A percentile compares a stretch with the other conserved stretches of the same genome.
These are phyloP conservation scores for Ascochyta lentis DNA, from an alignment of 2,329 filamentous ascomycete genomes.

Conservation along the genomic window DNA sequence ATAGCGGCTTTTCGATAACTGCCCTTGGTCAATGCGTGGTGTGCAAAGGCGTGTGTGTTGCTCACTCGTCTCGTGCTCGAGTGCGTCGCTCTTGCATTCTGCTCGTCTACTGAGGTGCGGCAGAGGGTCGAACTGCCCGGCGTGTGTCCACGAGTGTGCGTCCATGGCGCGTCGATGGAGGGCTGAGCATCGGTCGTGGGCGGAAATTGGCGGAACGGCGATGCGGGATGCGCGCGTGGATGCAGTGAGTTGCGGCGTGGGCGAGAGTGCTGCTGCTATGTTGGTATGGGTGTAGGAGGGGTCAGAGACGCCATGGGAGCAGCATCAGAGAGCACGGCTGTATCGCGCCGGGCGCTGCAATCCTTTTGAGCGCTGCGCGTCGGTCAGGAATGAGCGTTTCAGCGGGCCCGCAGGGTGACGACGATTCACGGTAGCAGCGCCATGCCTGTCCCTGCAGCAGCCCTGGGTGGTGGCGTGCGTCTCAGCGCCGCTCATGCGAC, in stretches of 20 bases:
- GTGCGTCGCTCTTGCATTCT: constrained; percentile 23
- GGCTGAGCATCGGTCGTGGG: constrained; percentile 10
- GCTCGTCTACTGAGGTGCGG: constrained; percentile 4
- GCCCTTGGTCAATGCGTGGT: constrained; percentile 9
- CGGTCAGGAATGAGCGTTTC: constrained; percentile 21
- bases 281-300: not conserved
- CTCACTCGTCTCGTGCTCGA: constrained; percentile 45
- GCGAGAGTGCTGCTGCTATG: constrained; percentile 10
- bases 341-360: constrained; percentile 7
- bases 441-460: constrained; percentile 15
- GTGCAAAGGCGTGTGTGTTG: constrained; percentile 20
- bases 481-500: constrained; percentile 11
- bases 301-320: constrained; percentile 8
- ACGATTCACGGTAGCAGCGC: constrained; percentile 18
- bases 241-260: not conserved
- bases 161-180: constrained; percentile 9
- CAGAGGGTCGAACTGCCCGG: not conserved
- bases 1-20: constrained; percentile 58
- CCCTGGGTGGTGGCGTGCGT: constrained; percentile 13
- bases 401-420: constrained; percentile 18
- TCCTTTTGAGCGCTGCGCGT: constrained; percentile 17
- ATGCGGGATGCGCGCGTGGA: constrained; percentile 3
- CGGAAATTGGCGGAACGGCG: constrained; percentile 12
- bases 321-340: constrained; percentile 2
- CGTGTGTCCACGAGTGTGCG: constrained; percentile 9